phyloP scores from a whole-genome alignment of 202 grass and related monocot species.

The Hordeum pubiflorum region DNA sequence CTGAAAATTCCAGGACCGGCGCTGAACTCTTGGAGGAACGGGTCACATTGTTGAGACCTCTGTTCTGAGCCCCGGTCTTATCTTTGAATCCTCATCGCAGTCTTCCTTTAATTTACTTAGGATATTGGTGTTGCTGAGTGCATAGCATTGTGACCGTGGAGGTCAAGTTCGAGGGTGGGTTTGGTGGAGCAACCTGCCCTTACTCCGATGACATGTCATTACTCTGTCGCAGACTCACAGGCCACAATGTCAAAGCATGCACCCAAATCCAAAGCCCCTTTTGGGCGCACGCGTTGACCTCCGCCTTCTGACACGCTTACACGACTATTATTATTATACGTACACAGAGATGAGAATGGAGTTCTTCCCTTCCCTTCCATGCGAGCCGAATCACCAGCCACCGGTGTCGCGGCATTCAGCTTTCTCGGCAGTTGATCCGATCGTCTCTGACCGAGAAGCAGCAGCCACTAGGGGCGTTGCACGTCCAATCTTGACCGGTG shows the following conservation, averaged over 20 bases:
- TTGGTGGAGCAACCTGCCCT: slow-evolving; percentile 26
- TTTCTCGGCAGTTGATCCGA: slow-evolving; percentile 13
- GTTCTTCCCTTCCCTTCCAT: background rate
- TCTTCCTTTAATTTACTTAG: background rate
- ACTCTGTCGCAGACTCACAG: background rate
- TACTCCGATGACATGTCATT: background rate
- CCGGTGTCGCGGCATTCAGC: background rate
- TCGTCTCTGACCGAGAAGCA: background rate
- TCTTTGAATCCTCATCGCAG: background rate
- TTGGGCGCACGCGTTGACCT: slow-evolving; percentile 34
- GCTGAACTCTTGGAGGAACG: slow-evolving; percentile 7
- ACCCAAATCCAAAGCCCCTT: background rate
- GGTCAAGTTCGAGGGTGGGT: slow-evolving; percentile 8
- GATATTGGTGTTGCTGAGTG: background rate
- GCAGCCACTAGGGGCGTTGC: slow-evolving; percentile 1
- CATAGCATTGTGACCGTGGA: background rate
- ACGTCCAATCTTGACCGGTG: slow-evolving; percentile 29
- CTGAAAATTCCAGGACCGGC: no score
- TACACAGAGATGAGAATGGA: background rate
- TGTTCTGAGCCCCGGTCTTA: background rate
- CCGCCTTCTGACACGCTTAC: background rate
- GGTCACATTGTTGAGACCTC: background rate
- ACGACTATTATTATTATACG: background rate
- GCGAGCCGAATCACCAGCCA: background rate
- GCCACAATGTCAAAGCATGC: slow-evolving; percentile 9